Conservation (phyloP, 169 alveolate species). For the Babesia bigemina region DNA sequence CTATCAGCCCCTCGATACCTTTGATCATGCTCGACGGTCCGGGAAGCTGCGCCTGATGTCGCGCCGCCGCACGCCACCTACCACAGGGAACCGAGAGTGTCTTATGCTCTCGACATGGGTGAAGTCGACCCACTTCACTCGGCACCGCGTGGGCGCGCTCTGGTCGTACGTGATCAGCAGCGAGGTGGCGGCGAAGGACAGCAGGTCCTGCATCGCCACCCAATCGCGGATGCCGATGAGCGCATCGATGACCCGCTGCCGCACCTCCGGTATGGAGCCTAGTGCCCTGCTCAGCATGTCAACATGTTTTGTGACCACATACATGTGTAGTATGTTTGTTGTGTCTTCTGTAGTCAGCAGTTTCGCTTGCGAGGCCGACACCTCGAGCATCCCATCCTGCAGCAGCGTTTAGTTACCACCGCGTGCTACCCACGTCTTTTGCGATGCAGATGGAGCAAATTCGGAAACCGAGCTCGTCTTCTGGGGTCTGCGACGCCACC, state of each 20-base stretch:
- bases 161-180: slow-evolving; percentile 58
- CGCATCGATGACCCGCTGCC: slow-evolving; percentile 10
- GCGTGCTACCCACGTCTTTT: neutral
- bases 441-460: slow-evolving; percentile 50
- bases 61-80: neutral
- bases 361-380: slow-evolving; percentile 54
- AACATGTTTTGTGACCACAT: neutral
- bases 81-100: slow-evolving; percentile 26
- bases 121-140: slow-evolving; percentile 67
- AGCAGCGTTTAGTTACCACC: neutral
- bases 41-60: neutral
- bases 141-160: slow-evolving; percentile 11
- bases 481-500: slow-evolving; percentile 66
- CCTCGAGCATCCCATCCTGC: slow-evolving; percentile 27
- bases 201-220: slow-evolving; percentile 50
- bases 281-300: slow-evolving; percentile 13
- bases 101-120: slow-evolving; percentile 53
- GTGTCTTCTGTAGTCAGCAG: slow-evolving; percentile 37
- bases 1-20: slow-evolving; percentile 46
- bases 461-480: slow-evolving; percentile 62
- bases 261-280: slow-evolving; percentile 5
- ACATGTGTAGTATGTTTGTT: slow-evolving; percentile 29
- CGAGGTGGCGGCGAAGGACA: slow-evolving; percentile 65
- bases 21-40: slow-evolving; percentile 58
- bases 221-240: slow-evolving; percentile 27